These are phyloP conservation scores for Heimioporus sp. DNA, from an alignment of 768 basidiomycete species.

Conservation along the genomic window DNA sequence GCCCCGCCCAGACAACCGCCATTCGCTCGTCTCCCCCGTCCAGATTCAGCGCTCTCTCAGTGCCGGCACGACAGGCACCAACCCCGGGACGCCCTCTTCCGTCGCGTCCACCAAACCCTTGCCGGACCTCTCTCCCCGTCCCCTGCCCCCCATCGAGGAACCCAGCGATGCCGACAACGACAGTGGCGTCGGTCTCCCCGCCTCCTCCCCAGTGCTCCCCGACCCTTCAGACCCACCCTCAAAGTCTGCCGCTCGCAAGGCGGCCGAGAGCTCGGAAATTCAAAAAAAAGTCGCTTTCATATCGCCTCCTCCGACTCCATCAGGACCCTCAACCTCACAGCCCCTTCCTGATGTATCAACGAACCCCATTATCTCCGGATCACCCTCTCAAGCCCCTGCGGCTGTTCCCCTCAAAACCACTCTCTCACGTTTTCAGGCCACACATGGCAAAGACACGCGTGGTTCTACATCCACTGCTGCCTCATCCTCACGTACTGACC, in stretches of 20 bases:
- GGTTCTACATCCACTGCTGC: slow-evolving; percentile 63
- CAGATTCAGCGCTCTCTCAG: slow-evolving; percentile 30
- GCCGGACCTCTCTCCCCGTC: slow-evolving; percentile 57
- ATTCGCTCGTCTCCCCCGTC: slow-evolving; percentile 11
- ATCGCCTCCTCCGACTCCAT: slow-evolving; percentile 73
- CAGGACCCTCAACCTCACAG: slow-evolving; percentile 47
- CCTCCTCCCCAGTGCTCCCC: slow-evolving; percentile 29
- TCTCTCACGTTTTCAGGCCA: slow-evolving; percentile 73
- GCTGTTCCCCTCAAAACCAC: slow-evolving; percentile 55
- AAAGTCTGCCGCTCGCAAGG: slow-evolving; percentile 37
- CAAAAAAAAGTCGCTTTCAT: slow-evolving; percentile 89
- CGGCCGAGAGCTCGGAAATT: slow-evolving; percentile 45
- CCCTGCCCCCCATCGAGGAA: slow-evolving; percentile 48
- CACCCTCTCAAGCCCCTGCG: slow-evolving; percentile 24
- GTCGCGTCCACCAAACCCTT: slow-evolving; percentile 64
- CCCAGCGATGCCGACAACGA: slow-evolving; percentile 34
- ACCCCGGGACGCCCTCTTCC: slow-evolving; percentile 42
- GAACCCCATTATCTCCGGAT: slow-evolving; percentile 32
- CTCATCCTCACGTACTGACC: slow-evolving; percentile 60
- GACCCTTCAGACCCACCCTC: slow-evolving; percentile 20
- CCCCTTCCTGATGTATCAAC: slow-evolving; percentile 48
- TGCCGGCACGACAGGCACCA: slow-evolving; percentile 33
- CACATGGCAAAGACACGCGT: slow-evolving; percentile 67
- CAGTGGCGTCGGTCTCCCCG: slow-evolving; percentile 36
- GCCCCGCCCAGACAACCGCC: slow-evolving; percentile 19